Base-by-base conservation (phyloP, 148 eudicot species). In the Nepenthes gracilis region DNA sequence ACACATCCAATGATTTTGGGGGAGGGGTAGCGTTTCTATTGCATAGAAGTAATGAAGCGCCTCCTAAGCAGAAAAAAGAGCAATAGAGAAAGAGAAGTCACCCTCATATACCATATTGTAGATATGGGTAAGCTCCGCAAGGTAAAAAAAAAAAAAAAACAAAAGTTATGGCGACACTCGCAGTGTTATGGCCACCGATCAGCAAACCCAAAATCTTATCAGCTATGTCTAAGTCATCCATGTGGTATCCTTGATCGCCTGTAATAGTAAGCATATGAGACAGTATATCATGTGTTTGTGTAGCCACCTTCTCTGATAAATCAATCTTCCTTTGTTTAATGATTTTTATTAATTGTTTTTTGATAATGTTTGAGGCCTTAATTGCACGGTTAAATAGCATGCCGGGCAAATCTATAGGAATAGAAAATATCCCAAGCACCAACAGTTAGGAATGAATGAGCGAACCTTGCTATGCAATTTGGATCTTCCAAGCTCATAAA, bases 151-250 rank as follows among this genome's bases (percentile, higher is more conserved):
- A 74, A 36, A 70, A 74, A 62, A 78, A 40, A 51, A 78, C 60
- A 53, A 64, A 70, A 32, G 78, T 67, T 32, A 74, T 74, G 48
- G 71, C 60, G 61, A 55, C 67, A 58, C 75, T 74, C 12, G 78
- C 70, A 47, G 81, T 78, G 60, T 78, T 78, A 67, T 78, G 78
- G 0, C 78, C 75, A 49, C 72, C 81, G 40, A 78, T 58, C 53
- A 78, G 52, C 51, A 78, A 55, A 1, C 70, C 81, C 35, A 78
- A 4, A 7, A 78, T 67, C 51, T 74, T 74, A 59, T 77, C 74
- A 4, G 74, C 74, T 61, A 77, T 57, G 35, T 77, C 74, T 38
- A 37, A 40, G 4, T 77, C 80, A 62, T 35, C 65, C 70, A 77
- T 62, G 32, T 51, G 2, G 5, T 68, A 14, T 12, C 76, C 80